Evolutionary conservation across 805 yeast genomes (phyloP), one percentile per base, ranked within the genome.

Genomic region (Helenozyma baotianmanensis): DNA sequence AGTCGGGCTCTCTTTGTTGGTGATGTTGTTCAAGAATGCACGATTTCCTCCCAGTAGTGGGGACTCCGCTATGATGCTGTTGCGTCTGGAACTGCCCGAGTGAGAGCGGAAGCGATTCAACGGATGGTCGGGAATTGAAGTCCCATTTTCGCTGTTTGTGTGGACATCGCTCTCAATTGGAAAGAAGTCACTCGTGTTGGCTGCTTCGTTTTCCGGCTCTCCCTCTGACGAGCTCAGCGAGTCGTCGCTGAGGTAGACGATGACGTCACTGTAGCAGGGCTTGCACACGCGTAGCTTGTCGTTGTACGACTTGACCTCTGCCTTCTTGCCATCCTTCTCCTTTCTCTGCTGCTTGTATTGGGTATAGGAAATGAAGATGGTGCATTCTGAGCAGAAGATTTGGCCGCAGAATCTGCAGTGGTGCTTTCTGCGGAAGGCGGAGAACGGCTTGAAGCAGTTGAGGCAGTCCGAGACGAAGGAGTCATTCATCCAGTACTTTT

Each of bases 371-470:
- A 48, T 64, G 47, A 87, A 73, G 3, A 74, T 61, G 0, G 96
- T 86, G 56, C 98, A 90, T 8, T 72, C 69, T 27, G 82, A 72
- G 57, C 98, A 90, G 52, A 89, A 90, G 30, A 90, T 89, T 56
- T 89, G 96, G 2, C 98, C 98, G 60, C 98, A 90, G 22, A 90
- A 79, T 33, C 98, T 66, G 52, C 98, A 90, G 58, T 90, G 98
- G 54, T 90, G 98, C 44, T 85, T 83, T 45, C 98, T 68, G 54
- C 96, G 65, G 60, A 88, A 89, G 0, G 97, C 82, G 1, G 83
- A 76, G 52, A 90, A 90, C 3, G 77, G 75, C 34, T 78, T 72
- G 35, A 82, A 85, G 56, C 97, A 90, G 11, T 81, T 71, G 37
- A 87, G 77, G 51, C 98, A 90, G 41, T 87, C 92, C 7, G 80